A percentile compares a stretch with the other conserved stretches of the same genome.
phyloP scores from a whole-genome alignment of 768 basidiomycete species.

The Pisolithus tinctorius region DNA sequence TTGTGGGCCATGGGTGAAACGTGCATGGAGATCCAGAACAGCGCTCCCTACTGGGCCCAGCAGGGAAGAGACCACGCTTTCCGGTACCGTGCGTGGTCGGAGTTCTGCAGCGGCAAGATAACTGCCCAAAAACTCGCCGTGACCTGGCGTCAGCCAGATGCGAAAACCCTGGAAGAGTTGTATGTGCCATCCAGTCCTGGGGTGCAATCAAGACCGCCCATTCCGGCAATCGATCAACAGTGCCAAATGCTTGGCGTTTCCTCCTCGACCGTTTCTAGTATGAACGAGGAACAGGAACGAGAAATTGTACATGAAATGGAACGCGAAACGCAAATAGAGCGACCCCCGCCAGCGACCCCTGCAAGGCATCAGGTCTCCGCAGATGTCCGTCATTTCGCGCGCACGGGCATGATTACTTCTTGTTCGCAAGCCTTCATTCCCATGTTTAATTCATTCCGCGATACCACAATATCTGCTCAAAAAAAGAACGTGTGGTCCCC shows the following conservation, averaged over 20 bases:
- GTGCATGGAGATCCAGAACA: constrained; percentile 31
- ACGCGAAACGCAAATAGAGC: constrained; percentile 31
- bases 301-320: constrained; percentile 39
- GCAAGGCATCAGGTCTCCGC: constrained; percentile 22
- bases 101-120: constrained; percentile 7
- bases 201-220: background rate
- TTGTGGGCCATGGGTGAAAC: constrained; percentile 41
- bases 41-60: constrained; percentile 35
- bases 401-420: constrained; percentile 5
- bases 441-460: constrained; percentile 7
- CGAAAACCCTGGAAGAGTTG: constrained; percentile 30
- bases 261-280: constrained; percentile 11
- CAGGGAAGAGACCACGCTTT: constrained; percentile 32
- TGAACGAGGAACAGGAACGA: constrained; percentile 44
- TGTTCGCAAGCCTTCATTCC: too few relatives aligned
- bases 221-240: constrained; percentile 19
- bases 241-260: constrained; percentile 22
- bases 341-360: constrained; percentile 24
- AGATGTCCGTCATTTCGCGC: constrained; percentile 22
- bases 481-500: constrained; percentile 15
- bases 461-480: constrained; percentile 5
- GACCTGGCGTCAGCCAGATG: constrained; percentile 36
- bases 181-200: constrained; percentile 15
- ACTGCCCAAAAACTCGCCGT: background rate
- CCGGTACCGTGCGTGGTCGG: constrained; percentile 18